Evolutionary conservation across 805 yeast genomes (phyloP).

Genomic region (Hermanozyma aechmeae): DNA sequence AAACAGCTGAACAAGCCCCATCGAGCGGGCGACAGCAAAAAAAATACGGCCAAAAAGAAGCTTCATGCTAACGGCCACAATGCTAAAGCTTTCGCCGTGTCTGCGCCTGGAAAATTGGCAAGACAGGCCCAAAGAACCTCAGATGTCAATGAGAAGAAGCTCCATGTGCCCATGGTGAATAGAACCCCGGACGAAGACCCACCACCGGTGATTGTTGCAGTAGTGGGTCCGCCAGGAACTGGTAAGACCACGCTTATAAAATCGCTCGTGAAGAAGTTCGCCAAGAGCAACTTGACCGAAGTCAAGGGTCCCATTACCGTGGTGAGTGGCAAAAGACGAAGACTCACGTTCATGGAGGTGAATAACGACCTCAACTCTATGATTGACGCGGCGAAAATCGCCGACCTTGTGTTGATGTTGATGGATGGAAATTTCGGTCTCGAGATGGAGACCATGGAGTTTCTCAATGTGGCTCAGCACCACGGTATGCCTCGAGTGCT

Average conservation of each 20-base stretch:
- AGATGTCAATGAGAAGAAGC: slow-evolving; percentile 72
- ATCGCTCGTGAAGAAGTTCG: slow-evolving; percentile 76
- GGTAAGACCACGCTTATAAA: slow-evolving; percentile 92
- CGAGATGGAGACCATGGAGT: slow-evolving; percentile 99
- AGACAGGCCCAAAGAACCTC: slow-evolving; percentile 76
- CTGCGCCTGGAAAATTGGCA: slow-evolving; percentile 73
- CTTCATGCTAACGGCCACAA: slow-evolving; percentile 72
- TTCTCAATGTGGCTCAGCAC: slow-evolving; percentile 88
- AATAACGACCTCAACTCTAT: slow-evolving; percentile 87
- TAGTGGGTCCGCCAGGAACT: slow-evolving; percentile 98
- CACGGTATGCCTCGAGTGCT: slow-evolving; percentile 98
- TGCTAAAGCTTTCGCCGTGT: slow-evolving; percentile 35
- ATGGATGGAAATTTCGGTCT: slow-evolving; percentile 97
- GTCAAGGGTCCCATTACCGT: slow-evolving; percentile 95
- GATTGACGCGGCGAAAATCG: slow-evolving; percentile 93
- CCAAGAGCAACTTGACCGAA: slow-evolving; percentile 79
- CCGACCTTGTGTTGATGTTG: slow-evolving; percentile 81
- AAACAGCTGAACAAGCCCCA: slow-evolving; percentile 75
- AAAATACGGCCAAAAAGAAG: slow-evolving; percentile 70
- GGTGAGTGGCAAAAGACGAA: slow-evolving; percentile 88
- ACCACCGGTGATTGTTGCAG: slow-evolving; percentile 93
- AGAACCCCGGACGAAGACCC: slow-evolving; percentile 97
- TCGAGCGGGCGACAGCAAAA: slow-evolving; percentile 41
- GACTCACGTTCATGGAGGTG: slow-evolving; percentile 89
- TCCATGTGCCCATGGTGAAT: slow-evolving; percentile 97